A percentile compares a stretch with the other conserved stretches of the same genome.
Conservation (phyloP, 306 rosid species). For the Rosa chinensis region DNA sequence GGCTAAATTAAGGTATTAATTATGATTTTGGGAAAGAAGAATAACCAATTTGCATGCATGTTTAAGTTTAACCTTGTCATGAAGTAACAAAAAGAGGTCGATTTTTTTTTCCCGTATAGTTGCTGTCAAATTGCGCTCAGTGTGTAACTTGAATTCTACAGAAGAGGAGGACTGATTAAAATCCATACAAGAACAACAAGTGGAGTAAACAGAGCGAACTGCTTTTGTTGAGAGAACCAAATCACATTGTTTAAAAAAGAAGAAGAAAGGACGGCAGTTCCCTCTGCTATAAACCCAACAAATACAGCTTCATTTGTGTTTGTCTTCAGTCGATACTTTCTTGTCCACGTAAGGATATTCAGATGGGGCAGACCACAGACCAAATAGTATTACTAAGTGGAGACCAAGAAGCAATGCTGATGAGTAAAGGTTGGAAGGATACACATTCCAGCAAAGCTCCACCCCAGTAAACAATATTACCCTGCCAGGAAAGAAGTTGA, state of each 20-base stretch:
- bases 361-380: slow-evolving; percentile 73
- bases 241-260: neutral
- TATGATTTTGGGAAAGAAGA: neutral
- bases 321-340: slow-evolving; percentile 35
- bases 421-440: slow-evolving; percentile 66
- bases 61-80: neutral
- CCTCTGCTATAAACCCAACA: neutral
- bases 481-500: slow-evolving; percentile 36
- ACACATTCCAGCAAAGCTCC: slow-evolving; percentile 90
- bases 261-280: neutral
- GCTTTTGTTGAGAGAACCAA: neutral
- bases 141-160: neutral
- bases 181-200: neutral
- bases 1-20: neutral
- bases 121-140: neutral
- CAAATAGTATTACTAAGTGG: slow-evolving; percentile 68
- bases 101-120: neutral
- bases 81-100: neutral
- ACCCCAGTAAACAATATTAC: slow-evolving; percentile 71
- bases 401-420: slow-evolving; percentile 61
- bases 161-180: neutral
- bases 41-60: neutral
- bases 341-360: slow-evolving; percentile 58
- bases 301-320: slow-evolving; percentile 34
- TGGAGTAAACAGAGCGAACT: neutral